These are phyloP conservation scores for Coemansia reversa DNA, from an alignment of 192 early-diverging fungal genomes.

Conservation along the genomic window DNA sequence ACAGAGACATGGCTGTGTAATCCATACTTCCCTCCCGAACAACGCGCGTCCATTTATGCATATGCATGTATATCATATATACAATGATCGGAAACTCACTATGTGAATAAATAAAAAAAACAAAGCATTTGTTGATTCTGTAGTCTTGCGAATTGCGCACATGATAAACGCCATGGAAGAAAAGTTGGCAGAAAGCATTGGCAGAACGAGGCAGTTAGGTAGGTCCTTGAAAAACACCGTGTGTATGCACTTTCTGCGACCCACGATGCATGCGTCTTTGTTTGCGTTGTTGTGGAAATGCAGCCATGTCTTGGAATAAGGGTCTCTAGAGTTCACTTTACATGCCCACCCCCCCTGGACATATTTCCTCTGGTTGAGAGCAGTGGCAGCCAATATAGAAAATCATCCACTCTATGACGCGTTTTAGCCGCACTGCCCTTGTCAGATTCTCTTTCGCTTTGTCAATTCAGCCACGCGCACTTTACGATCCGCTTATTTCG, in stretches of 20 bases:
- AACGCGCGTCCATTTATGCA: too few relatives aligned
- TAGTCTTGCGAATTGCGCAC: constrained; percentile 27
- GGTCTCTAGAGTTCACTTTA: too few relatives aligned
- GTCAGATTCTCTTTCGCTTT: neutral
- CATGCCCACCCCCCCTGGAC: too few relatives aligned
- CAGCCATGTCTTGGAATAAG: too few relatives aligned
- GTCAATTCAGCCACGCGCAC: constrained; percentile 9
- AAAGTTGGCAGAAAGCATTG: constrained; percentile 2
- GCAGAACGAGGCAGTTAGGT: constrained; percentile 8
- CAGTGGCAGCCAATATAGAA: too few relatives aligned
- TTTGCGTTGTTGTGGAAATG: too few relatives aligned
- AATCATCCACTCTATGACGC: too few relatives aligned
- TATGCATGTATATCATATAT: constrained; percentile 8
- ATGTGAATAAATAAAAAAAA: neutral
- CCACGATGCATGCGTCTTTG: neutral
- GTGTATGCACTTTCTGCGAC: neutral
- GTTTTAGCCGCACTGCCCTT: too few relatives aligned
- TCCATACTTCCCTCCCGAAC: neutral
- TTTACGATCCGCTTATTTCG: neutral
- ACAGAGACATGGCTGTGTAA: too few relatives aligned
- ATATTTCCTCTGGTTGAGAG: too few relatives aligned
- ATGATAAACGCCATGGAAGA: constrained; percentile 11
- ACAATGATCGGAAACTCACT: constrained; percentile 10
- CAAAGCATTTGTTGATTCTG: constrained; percentile 3
- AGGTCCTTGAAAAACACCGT: constrained; percentile 2